Evolutionary conservation across 1,284 basidiomycete species (phyloP).

Genomic region (Kwoniella shivajii): DNA sequence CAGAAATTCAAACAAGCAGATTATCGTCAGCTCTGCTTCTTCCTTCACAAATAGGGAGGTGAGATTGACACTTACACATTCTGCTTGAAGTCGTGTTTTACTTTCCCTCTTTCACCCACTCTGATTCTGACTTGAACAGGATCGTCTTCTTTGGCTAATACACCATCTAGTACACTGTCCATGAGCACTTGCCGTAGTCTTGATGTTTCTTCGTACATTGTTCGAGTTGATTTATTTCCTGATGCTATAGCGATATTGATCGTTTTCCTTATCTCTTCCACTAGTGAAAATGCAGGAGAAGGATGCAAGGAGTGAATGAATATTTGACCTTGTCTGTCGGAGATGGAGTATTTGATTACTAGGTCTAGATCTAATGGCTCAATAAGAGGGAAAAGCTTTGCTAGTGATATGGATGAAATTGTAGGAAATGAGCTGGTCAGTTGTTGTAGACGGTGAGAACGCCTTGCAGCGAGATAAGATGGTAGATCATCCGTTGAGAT

Average conservation of each 20-base stretch:
- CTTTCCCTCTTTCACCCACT: conserved; percentile 39
- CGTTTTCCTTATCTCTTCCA: conserved; percentile 62
- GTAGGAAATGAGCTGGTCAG: conserved; percentile 61
- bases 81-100: conserved; percentile 65
- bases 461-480: conserved; percentile 27
- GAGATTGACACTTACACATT: conserved; percentile 60
- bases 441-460: conserved; percentile 46
- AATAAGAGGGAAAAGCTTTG: conserved; percentile 74
- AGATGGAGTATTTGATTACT: conserved; percentile 71
- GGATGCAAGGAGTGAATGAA: conserved; percentile 64
- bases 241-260: conserved; percentile 63
- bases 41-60: background rate
- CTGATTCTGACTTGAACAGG: conserved; percentile 59
- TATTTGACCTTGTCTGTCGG: conserved; percentile 63
- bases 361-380: conserved; percentile 72
- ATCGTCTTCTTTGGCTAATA: conserved; percentile 76
- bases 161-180: conserved; percentile 65
- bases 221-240: conserved; percentile 66
- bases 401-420: conserved; percentile 62
- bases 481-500: background rate
- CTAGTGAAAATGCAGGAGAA: conserved; percentile 64
- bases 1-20: background rate
- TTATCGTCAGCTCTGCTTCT: background rate
- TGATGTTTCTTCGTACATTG: conserved; percentile 86
- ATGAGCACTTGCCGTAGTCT: conserved; percentile 69